Evolutionary conservation across 805 yeast species (phyloP), one percentile per base, ranked within the genome.

Genomic region (Candida saitoana): DNA sequence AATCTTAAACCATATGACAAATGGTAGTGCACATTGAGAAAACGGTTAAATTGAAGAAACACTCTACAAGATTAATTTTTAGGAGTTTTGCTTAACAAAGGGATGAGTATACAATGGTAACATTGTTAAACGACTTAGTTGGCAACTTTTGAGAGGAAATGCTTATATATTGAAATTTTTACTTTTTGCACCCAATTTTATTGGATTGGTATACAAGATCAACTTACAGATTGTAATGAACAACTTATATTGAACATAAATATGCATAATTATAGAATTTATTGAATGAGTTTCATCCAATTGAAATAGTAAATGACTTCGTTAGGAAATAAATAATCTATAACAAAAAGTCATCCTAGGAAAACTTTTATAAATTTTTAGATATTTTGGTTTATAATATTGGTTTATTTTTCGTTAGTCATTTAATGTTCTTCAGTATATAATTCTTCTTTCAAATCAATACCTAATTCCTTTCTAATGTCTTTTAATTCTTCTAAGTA

Each of bases 401-500:
- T 29, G 6, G 16, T 29, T 14, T 5, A 11, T 14, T 5, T 14
- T 29, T 29, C 11, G 5, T 29, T 12, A 29, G 16, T 11, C n/a
- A 14, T 29, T 45, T 56, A 59, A 42, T 62, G 57, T 44, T 58
- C 60, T 40, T 55, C 63, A 51, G 65, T 61, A 51, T 62, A 89
- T 60, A 90, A 76, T 57, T 87, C 96, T 73, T 90, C 97, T 74
- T 87, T 87, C 65, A 90, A 79, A 55, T 91, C 91, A 63, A 90
- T 77, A 55, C 97, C 98, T 59, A 93, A 79, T 67, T 90, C 96
- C 65, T 84, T 77, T 76, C 96, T 88, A 52, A 87, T 79, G 47
- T 80, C 93, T 73, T 87, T 87, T 63, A 93, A 81, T 69, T 91
- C 99, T 47, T 87, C 96, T 56, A 93, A 82, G 77, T 93, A 93